phyloP scores from a whole-genome alignment of 345 rosid species.

The Citrus glauca region DNA sequence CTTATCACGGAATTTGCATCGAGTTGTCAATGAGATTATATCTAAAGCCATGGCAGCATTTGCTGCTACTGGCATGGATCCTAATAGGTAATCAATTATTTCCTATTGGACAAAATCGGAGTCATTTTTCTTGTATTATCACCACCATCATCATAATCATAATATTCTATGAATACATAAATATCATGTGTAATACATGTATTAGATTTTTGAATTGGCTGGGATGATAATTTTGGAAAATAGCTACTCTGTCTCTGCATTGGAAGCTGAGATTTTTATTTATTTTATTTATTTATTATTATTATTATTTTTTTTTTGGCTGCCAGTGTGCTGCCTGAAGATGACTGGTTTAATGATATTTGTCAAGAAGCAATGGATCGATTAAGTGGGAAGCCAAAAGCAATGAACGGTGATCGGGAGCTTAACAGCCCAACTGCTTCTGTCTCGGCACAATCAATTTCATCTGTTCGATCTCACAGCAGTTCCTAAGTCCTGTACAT shows the following conservation, averaged over 20 bases:
- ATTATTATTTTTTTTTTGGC: not conserved
- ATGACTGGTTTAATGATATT: conserved; percentile 84
- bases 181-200: no score
- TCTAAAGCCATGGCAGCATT: conserved; percentile 76
- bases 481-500: conserved; percentile 42
- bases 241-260: no score
- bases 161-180: no score
- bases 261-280: no score
- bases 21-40: conserved; percentile 87
- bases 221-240: no score
- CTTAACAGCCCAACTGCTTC: conserved; percentile 94
- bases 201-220: no score
- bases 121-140: not conserved
- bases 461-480: conserved; percentile 90
- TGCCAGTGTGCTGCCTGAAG: conserved; percentile 79
- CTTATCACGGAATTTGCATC: conserved; percentile 82
- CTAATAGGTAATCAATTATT: conserved; percentile 55
- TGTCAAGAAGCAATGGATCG: conserved; percentile 83
- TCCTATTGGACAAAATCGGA: not conserved
- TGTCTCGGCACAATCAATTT: conserved; percentile 91
- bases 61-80: conserved; percentile 90
- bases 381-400: conserved; percentile 80
- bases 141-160: no score
- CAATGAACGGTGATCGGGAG: conserved; percentile 71
- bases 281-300: not conserved